phyloP scores from a whole-genome alignment of 371 early-diverging fungal genomes.

The Syncephalastrum sp. region DNA sequence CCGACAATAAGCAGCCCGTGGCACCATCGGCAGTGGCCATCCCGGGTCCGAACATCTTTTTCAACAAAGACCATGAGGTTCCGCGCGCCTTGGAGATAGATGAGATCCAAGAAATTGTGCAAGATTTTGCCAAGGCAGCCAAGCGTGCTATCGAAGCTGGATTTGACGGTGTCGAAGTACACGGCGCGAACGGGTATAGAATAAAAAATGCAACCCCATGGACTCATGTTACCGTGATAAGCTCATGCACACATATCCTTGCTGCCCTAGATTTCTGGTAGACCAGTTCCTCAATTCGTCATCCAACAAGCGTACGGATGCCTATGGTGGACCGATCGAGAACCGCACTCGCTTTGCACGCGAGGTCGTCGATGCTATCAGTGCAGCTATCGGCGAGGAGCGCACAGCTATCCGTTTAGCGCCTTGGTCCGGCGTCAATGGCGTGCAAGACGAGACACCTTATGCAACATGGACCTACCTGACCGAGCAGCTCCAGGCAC shows the following conservation, averaged over 20 bases:
- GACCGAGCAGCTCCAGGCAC: conserved; percentile 18
- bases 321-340: conserved; percentile 56
- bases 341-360: conserved; percentile 50
- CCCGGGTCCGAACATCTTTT: neutral
- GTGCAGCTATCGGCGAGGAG: conserved; percentile 11
- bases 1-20: conserved; percentile 21
- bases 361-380: conserved; percentile 42
- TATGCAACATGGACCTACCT: conserved; percentile 34
- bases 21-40: conserved; percentile 32
- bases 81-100: conserved; percentile 20
- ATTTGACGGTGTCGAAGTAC: conserved; percentile 72
- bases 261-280: conserved; percentile 44
- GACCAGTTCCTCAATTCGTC: conserved; percentile 38
- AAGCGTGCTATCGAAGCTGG: conserved; percentile 42
- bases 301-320: conserved; percentile 60
- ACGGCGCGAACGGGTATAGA: conserved; percentile 62
- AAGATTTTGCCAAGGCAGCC: conserved; percentile 45
- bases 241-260: no score
- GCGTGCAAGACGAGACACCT: conserved; percentile 30
- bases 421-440: conserved; percentile 23
- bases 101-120: conserved; percentile 44
- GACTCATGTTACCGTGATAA: no score
- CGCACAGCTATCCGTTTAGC: conserved; percentile 19
- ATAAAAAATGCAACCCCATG: no score
- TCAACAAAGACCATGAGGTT: conserved; percentile 32